phyloP scores from a whole-genome alignment of 768 basidiomycete genomes.

The Cyclocybe aegerita region DNA sequence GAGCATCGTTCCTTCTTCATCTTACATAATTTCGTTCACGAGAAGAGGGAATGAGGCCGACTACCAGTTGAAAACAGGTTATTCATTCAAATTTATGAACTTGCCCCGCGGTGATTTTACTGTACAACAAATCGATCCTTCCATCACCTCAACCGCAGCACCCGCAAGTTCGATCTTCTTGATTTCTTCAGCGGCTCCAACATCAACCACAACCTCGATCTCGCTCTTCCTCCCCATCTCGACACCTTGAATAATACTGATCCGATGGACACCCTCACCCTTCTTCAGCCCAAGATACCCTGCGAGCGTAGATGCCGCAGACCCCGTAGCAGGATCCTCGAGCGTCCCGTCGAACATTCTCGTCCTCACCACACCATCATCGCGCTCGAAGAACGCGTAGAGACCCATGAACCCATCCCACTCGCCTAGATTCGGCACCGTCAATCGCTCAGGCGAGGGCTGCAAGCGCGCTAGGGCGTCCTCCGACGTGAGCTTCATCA shows the following conservation, averaged over 20 bases:
- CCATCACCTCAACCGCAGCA: constrained; percentile 38
- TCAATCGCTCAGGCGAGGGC: constrained; percentile 22
- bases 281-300: constrained; percentile 37
- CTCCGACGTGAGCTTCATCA: constrained; percentile 36
- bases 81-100: too few species aligned
- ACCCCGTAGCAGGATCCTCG: constrained; percentile 48
- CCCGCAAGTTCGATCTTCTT: constrained; percentile 35
- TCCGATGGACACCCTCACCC: constrained; percentile 33
- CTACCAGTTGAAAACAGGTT: too few species aligned
- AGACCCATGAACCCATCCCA: constrained; percentile 37
- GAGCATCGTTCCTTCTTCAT: too few species aligned
- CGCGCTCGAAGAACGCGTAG: constrained; percentile 34
- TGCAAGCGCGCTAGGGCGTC: constrained; percentile 34
- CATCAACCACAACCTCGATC: constrained; percentile 35
- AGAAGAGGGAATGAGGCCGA: too few species aligned
- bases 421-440: constrained; percentile 31
- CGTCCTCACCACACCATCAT: constrained; percentile 33
- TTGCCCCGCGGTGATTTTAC: not conserved
- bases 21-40: too few species aligned
- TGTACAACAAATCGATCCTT: constrained; percentile 24
- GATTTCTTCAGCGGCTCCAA: constrained; percentile 28
- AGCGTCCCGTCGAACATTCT: constrained; percentile 40
- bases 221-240: constrained; percentile 47
- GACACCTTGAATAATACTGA: constrained; percentile 41
- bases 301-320: constrained; percentile 41